These are phyloP conservation scores for Hordeum marinum DNA, from an alignment of 176 grass and related monocot genomes.

Conservation along the genomic window DNA sequence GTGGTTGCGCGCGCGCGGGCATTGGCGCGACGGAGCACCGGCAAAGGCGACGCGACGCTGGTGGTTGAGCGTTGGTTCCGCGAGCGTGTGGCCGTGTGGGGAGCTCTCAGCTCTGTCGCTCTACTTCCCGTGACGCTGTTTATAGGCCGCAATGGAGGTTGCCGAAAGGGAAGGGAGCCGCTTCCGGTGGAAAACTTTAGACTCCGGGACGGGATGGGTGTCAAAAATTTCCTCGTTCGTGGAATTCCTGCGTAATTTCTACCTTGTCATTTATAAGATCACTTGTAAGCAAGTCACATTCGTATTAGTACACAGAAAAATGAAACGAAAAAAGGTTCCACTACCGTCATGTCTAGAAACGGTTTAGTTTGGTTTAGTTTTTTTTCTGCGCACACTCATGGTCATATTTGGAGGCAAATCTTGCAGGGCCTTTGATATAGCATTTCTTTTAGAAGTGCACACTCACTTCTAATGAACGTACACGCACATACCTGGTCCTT, in stretches of 20 bases:
- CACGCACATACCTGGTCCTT: too few species aligned
- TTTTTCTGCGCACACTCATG: too few species aligned
- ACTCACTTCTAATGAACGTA: too few species aligned
- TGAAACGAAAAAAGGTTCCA: too few species aligned
- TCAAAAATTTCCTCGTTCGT: neutral
- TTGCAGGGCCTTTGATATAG: too few species aligned
- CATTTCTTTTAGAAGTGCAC: too few species aligned
- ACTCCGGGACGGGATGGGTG: neutral
- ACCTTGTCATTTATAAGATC: too few species aligned
- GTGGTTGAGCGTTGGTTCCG: constrained; percentile 32
- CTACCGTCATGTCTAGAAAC: too few species aligned
- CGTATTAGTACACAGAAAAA: too few species aligned
- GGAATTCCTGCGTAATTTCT: neutral
- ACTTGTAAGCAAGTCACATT: neutral
- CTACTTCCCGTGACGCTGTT: constrained; percentile 54
- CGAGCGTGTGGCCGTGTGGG: neutral
- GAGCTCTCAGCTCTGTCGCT: neutral
- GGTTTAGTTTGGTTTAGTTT: too few species aligned
- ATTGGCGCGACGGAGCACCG: neutral
- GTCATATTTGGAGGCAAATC: too few species aligned
- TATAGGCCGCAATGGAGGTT: constrained; percentile 54
- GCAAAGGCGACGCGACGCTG: constrained; percentile 10
- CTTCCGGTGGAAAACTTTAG: neutral
- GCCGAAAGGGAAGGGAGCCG: constrained; percentile 27
- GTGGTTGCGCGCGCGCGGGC: constrained; percentile 23